Conservation (phyloP, 129 eudicot species). For the Artemisia annua region DNA sequence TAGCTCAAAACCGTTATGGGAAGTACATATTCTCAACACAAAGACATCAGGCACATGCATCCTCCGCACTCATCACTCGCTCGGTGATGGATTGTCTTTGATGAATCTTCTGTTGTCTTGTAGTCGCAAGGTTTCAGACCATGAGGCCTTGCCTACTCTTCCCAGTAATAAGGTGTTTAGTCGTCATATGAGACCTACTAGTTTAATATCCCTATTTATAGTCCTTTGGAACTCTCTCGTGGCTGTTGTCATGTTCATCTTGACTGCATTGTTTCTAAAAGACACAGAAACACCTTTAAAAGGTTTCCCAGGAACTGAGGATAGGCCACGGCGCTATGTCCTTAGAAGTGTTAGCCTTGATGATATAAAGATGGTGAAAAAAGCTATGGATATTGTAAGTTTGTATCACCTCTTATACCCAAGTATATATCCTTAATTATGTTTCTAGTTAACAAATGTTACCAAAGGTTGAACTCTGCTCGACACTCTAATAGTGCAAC, state of each 20-base stretch:
- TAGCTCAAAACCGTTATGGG: slow-evolving; percentile 19
- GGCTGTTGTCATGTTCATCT: neutral
- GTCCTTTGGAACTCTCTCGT: neutral
- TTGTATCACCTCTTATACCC: neutral
- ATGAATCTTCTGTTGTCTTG: slow-evolving; percentile 25
- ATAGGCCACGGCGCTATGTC: neutral
- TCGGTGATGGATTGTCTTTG: slow-evolving; percentile 39
- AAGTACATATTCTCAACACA: slow-evolving; percentile 24
- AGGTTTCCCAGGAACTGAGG: neutral
- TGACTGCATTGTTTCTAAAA: neutral
- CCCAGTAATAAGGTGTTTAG: neutral
- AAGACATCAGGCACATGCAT: slow-evolving; percentile 22
- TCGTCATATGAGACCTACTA: neutral
- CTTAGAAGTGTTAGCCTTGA: neutral
- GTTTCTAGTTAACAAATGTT: too few species aligned
- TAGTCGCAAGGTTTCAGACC: slow-evolving; percentile 25
- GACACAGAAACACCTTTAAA: slow-evolving; percentile 12
- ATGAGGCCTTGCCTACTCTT: neutral
- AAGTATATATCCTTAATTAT: too few species aligned
- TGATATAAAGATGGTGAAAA: slow-evolving; percentile 15
- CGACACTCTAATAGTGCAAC: too few species aligned
- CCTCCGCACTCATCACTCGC: slow-evolving; percentile 23
- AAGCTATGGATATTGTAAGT: neutral
- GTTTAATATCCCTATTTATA: neutral
- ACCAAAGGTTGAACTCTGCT: too few species aligned